Evolutionary conservation across 352 stramenopile species (phyloP), one percentile per base, ranked within the genome.

Genomic region (Elongisporangium anandrum): DNA sequence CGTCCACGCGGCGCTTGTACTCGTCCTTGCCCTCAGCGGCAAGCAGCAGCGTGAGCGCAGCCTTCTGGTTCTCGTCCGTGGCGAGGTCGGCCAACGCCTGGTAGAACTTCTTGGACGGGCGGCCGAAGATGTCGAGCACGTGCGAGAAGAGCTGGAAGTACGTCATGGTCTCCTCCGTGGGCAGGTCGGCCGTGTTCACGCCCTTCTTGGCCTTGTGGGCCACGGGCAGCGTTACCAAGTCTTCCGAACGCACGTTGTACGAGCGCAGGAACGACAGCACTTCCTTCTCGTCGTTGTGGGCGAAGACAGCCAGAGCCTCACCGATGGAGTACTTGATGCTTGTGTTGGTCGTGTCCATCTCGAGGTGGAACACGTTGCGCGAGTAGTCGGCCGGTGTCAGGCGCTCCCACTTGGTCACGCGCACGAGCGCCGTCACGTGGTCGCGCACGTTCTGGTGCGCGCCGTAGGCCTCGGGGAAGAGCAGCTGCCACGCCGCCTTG

Each of bases 361-460:
- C 83, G 50, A 94, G 57, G 67, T 94, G 87, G 72, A 93, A 92
- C 38, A 96, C 87, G 64, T 96, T 92, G 39, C 87, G 83, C 61
- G 73, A 79, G 73, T 96, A 96, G 63, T 90, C 81, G 13, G 56
- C 59, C 0, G 87, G 87, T 16, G 87, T 96, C 47, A 96, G 69
- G 23, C 87, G 81, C 61, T 89, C 68, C 75, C 82, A 92, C 57
- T 90, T 90, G 52, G 79, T 92, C 51, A 94, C 79, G 21, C 62
- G 72, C 55, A 92, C 79, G 16, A 94, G 53, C 29, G 84, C 77
- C 41, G 85, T 85, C 52, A 89, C 80, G 65, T 90, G 82, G 57
- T 87, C 76, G 53, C 81, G 77, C 54, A 90, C 70, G 51, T 70
- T 66, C 38, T 87, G 77, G 15, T 57, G 59, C 23, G 80, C 52